Evolutionary conservation across 208 protist genomes (phyloP).

Genomic region (Acanthamoeba lenticulata): DNA sequence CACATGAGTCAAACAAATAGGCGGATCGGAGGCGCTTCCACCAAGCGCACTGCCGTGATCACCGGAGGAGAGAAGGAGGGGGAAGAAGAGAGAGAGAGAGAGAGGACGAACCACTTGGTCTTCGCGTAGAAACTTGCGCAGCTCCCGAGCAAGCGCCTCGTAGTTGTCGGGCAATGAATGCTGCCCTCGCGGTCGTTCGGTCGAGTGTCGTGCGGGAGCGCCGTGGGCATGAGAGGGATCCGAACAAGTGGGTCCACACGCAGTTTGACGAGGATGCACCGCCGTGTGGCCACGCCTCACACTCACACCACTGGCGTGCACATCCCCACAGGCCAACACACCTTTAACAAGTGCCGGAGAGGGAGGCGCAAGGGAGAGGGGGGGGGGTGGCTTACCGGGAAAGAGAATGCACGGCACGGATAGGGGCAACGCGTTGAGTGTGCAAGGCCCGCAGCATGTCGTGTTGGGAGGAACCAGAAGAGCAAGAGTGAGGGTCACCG

Average conservation of each 20-base stretch:
- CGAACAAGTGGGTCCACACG: neutral
- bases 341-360: no score
- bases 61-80: no score
- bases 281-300: neutral
- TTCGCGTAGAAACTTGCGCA: constrained; percentile 2
- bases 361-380: no score
- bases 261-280: neutral
- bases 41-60: no score
- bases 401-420: no score
- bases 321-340: neutral
- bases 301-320: neutral
- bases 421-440: no score
- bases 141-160: neutral
- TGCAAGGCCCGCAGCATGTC: no score
- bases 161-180: neutral
- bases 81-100: neutral
- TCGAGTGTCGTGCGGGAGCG: neutral
- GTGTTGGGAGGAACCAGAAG: no score
- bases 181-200: neutral
- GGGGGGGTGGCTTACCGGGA: no score
- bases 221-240: neutral
- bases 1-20: no score
- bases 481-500: no score
- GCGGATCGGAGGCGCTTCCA: no score
- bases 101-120: neutral